Evolutionary conservation across 1,139 yeast species (phyloP).

Genomic region (Yamadazyma sp.): DNA sequence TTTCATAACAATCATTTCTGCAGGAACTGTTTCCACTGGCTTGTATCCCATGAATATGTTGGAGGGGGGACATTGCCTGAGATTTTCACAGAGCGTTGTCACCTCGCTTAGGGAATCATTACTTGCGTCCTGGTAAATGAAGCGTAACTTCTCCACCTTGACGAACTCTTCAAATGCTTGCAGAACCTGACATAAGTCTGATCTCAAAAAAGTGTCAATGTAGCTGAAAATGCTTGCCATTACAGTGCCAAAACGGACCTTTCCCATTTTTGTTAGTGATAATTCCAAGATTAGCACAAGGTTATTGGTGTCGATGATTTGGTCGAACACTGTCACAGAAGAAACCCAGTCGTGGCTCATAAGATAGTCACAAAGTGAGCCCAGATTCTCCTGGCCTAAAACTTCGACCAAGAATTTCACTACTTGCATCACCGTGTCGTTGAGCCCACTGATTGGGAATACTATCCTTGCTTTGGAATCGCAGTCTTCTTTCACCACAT

Average conservation of each 20-base stretch:
- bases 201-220: background rate
- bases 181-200: no score
- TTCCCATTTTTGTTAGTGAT: slow-evolving; percentile 44
- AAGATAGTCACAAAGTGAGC: slow-evolving; percentile 42
- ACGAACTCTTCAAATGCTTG: slow-evolving; percentile 13
- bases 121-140: slow-evolving; percentile 11
- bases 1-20: slow-evolving; percentile 7
- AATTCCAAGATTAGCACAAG: slow-evolving; percentile 47
- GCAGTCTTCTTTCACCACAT: background rate
- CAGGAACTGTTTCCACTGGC: slow-evolving; percentile 2
- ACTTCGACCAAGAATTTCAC: slow-evolving; percentile 53
- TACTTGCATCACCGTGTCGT: slow-evolving; percentile 22
- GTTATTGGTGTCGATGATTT: slow-evolving; percentile 31
- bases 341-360: slow-evolving; percentile 26
- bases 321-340: slow-evolving; percentile 38
- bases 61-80: slow-evolving; percentile 9
- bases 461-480: slow-evolving; percentile 27
- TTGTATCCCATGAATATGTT: slow-evolving; percentile 14
- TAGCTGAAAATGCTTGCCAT: slow-evolving; percentile 9
- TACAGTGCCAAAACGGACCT: slow-evolving; percentile 4
- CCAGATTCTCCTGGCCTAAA: slow-evolving; percentile 59
- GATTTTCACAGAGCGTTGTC: slow-evolving; percentile 8
- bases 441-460: slow-evolving; percentile 31
- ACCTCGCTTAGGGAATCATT: slow-evolving; percentile 11
- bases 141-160: slow-evolving; percentile 11